phyloP scores from a whole-genome alignment of 2,329 filamentous ascomycete species.

The Fusarium sp. region DNA sequence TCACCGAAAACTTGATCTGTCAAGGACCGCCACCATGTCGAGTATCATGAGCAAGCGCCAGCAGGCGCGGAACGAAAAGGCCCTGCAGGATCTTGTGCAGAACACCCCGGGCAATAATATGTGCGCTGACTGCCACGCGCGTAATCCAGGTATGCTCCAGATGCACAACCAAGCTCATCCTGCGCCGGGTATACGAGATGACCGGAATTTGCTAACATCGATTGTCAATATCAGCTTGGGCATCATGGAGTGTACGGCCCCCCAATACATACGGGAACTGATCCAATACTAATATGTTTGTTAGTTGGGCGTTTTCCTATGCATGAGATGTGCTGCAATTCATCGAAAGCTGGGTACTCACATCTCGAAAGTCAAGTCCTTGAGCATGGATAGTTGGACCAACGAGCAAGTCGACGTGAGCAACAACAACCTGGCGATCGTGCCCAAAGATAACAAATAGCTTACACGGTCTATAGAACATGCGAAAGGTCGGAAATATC shows the following conservation, averaged over 20 bases:
- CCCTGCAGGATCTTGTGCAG: conserved; percentile 88
- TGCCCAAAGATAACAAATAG: neutral
- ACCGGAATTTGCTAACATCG: conserved; percentile 40
- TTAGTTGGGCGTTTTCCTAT: conserved; percentile 93
- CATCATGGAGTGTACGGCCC: conserved; percentile 88
- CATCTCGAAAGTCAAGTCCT: conserved; percentile 97
- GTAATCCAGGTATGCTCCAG: conserved; percentile 81
- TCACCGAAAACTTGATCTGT: neutral
- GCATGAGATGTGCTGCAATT: conserved; percentile 94
- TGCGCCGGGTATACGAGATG: neutral
- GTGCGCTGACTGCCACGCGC: conserved; percentile 91
- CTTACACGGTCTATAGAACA: conserved; percentile 69
- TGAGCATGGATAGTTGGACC: conserved; percentile 98
- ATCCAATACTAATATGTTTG: conserved; percentile 28
- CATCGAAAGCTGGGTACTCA: conserved; percentile 98
- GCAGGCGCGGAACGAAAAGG: conserved; percentile 95
- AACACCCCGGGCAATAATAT: conserved; percentile 85
- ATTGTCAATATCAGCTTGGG: conserved; percentile 73
- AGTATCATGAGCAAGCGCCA: conserved; percentile 89
- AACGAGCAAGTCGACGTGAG: conserved; percentile 94
- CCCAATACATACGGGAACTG: neutral
- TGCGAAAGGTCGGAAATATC: conserved; percentile 90
- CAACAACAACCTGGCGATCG: conserved; percentile 14
- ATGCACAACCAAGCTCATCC: conserved; percentile 2
- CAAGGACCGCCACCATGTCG: conserved; percentile 64